Evolutionary conservation across 495 filamentous ascomycete genomes (phyloP).

Genomic region (Venustampulla echinocandica): DNA sequence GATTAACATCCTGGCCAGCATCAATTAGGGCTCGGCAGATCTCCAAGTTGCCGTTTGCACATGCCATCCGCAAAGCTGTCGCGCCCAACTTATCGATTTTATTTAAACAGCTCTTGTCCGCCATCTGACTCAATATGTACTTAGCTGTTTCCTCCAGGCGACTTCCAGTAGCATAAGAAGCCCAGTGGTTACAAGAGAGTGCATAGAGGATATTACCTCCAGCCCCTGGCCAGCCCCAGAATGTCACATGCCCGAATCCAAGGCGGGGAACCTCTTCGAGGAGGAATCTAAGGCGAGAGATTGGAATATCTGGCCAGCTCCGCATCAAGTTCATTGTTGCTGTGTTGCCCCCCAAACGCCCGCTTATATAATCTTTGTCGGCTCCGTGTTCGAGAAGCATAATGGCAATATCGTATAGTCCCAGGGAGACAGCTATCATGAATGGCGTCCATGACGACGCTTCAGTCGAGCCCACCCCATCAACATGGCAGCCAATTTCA

Average conservation of each 20-base stretch:
- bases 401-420: background rate
- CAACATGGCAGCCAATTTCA: background rate
- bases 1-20: background rate
- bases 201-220: background rate
- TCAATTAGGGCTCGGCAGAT: background rate
- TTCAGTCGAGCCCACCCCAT: background rate
- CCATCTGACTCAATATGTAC: background rate
- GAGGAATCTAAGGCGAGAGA: background rate
- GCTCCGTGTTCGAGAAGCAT: background rate
- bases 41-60: background rate
- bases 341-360: background rate
- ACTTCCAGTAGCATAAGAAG: background rate
- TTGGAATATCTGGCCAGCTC: background rate
- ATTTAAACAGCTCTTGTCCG: background rate
- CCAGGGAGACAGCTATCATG: background rate
- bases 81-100: background rate
- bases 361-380: background rate
- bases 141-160: background rate
- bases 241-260: background rate
- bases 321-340: background rate
- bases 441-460: background rate
- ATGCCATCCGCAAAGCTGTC: background rate
- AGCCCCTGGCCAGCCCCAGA: background rate
- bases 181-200: background rate
- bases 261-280: background rate